phyloP scores from a whole-genome alignment of 179 eudicot species.

The Pouteria campechiana region DNA sequence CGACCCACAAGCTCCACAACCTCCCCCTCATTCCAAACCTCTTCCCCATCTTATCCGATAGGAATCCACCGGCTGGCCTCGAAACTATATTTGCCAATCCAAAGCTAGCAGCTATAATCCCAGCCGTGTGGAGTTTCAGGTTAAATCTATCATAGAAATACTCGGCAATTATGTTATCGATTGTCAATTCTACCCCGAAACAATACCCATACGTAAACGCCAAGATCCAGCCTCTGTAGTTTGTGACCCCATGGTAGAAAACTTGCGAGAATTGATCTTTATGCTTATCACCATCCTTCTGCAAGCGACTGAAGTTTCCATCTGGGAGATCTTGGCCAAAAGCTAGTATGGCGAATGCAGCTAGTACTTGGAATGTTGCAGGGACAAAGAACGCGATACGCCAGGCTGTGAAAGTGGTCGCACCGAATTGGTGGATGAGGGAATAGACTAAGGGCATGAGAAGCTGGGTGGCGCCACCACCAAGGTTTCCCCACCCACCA shows the following conservation, averaged over 20 bases:
- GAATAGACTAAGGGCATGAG: conserved; percentile 72
- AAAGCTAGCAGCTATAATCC: conserved; percentile 72
- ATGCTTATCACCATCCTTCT: conserved; percentile 46
- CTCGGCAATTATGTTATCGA: conserved; percentile 79
- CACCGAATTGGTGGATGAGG: conserved; percentile 26
- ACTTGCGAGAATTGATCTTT: conserved; percentile 39
- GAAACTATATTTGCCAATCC: conserved; percentile 70
- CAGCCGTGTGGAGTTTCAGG: conserved; percentile 60
- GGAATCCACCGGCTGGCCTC: conserved; percentile 69
- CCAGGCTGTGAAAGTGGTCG: conserved; percentile 57
- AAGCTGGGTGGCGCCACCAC: conserved; percentile 88
- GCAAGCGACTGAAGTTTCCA: conserved; percentile 43
- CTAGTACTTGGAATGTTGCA: conserved; percentile 39
- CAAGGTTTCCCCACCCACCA: conserved; percentile 94
- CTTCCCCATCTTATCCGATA: conserved; percentile 48
- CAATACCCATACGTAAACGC: conserved; percentile 80
- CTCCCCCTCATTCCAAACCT: conserved; percentile 79
- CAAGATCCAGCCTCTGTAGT: conserved; percentile 84
- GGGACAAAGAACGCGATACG: conserved; percentile 74
- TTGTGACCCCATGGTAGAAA: conserved; percentile 27
- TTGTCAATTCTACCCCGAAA: conserved; percentile 75
- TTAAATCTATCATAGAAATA: conserved; percentile 64
- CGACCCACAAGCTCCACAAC: conserved; percentile 63
- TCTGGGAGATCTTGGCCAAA: conserved; percentile 78
- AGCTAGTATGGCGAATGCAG: conserved; percentile 49